phyloP scores from a whole-genome alignment of 1,284 basidiomycete genomes.

The Heterobasidion parviporum region DNA sequence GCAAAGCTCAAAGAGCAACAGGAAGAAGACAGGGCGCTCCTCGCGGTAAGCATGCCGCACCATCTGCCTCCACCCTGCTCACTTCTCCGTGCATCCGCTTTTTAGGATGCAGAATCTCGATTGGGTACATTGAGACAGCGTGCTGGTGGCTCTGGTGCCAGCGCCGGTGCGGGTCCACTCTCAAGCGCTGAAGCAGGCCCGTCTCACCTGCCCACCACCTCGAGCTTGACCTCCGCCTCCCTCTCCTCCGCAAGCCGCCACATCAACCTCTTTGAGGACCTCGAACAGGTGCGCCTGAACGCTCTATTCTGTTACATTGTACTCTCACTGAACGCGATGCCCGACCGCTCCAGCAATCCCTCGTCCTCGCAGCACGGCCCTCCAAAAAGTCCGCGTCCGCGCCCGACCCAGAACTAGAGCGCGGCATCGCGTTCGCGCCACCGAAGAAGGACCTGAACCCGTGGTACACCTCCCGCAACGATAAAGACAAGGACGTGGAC shows the following conservation, averaged over 20 bases:
- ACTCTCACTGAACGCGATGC: constrained; percentile 23
- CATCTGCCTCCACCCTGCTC: too few relatives aligned
- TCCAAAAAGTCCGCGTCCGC: constrained; percentile 34
- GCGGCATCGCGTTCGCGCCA: constrained; percentile 64
- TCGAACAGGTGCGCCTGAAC: constrained; percentile 34
- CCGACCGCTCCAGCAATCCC: constrained; percentile 2
- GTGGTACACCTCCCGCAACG: constrained; percentile 52
- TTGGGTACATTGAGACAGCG: constrained; percentile 57
- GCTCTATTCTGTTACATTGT: constrained; percentile 4
- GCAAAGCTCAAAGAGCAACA: constrained; percentile 56
- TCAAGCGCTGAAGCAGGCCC: background rate
- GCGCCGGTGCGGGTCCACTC: constrained; percentile 21
- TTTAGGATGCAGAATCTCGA: constrained; percentile 73
- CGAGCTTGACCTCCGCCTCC: constrained; percentile 30
- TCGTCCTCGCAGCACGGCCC: constrained; percentile 14
- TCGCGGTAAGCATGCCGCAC: constrained; percentile 44
- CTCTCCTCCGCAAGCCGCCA: constrained; percentile 32
- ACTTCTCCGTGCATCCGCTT: too few relatives aligned
- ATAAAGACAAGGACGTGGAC: constrained; percentile 11
- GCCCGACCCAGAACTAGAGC: constrained; percentile 32
- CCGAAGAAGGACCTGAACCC: constrained; percentile 66
- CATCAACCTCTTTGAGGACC: constrained; percentile 73
- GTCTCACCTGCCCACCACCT: constrained; percentile 8
- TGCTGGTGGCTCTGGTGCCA: constrained; percentile 34
- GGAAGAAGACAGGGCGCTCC: constrained; percentile 61